These are phyloP conservation scores for Friedmanniomyces simplex DNA, from an alignment of 495 filamentous ascomycete species.

Conservation along the genomic window DNA sequence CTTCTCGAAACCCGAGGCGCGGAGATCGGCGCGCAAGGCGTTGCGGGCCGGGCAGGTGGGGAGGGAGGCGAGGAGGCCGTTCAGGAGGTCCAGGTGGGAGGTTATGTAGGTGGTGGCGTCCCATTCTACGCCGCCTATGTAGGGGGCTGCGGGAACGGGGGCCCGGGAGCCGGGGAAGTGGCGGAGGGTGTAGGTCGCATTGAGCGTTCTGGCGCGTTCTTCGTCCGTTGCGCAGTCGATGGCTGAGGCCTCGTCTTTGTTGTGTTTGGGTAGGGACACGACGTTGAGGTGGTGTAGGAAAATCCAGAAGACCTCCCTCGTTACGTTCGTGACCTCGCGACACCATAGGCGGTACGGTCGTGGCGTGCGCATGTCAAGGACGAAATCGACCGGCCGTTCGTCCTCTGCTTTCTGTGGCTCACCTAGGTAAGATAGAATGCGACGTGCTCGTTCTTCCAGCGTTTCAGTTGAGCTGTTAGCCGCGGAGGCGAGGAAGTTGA, in stretches of 20 bases:
- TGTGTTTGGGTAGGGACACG: constrained; percentile 48
- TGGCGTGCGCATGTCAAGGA: constrained; percentile 74
- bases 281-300: constrained; percentile 91
- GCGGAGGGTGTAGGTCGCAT: constrained; percentile 46
- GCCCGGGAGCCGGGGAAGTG: constrained; percentile 84
- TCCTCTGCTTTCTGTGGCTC: constrained; percentile 70
- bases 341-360: constrained; percentile 89
- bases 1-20: constrained; percentile 84
- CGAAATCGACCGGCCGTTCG: constrained; percentile 69
- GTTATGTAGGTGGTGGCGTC: constrained; percentile 95
- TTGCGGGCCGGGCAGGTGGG: constrained; percentile 66
- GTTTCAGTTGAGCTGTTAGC: constrained; percentile 25
- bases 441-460: constrained; percentile 50
- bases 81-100: constrained; percentile 82
- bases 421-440: constrained; percentile 65
- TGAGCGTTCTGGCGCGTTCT: constrained; percentile 20
- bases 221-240: not conserved
- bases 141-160: constrained; percentile 87
- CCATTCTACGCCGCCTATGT: constrained; percentile 98
- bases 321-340: constrained; percentile 82
- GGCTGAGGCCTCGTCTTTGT: constrained; percentile 2
- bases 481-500: constrained; percentile 64
- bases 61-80: constrained; percentile 78
- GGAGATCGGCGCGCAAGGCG: constrained; percentile 60
- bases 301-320: constrained; percentile 99